phyloP scores from a whole-genome alignment of 345 rosid genomes.

The Adansonia digitata region DNA sequence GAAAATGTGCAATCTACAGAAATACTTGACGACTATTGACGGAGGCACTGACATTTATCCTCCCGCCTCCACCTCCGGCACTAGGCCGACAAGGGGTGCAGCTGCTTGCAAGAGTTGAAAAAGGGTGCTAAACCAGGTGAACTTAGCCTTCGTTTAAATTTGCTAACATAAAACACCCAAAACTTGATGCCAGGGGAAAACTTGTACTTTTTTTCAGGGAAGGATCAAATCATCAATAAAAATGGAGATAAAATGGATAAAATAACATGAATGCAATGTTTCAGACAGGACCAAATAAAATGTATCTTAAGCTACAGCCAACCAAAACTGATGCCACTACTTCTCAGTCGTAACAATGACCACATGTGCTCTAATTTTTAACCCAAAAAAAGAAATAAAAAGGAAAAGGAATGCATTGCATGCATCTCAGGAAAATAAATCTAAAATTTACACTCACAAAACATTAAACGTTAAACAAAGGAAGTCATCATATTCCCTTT shows the following conservation, averaged over 20 bases:
- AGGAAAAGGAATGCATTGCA: constrained; percentile 14
- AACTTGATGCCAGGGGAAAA: not conserved
- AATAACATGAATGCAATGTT: not conserved
- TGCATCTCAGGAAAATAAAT: constrained; percentile 12
- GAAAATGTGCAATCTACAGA: no score
- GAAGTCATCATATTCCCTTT: constrained; percentile 28
- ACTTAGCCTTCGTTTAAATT: no score
- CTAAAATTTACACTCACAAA: constrained; percentile 45
- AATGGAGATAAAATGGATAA: no score
- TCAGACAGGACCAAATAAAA: not conserved
- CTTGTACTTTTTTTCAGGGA: not conserved
- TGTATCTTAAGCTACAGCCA: no score
- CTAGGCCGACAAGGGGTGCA: no score
- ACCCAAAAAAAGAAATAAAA: not conserved
- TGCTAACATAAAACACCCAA: not conserved
- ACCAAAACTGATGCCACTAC: not conserved
- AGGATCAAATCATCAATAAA: no score
- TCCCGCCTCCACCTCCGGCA: no score
- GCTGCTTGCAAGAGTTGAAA: no score
- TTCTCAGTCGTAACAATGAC: not conserved
- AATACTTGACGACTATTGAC: no score
- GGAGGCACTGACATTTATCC: no score
- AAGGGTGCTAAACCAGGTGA: no score
- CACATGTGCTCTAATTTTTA: constrained; percentile 6
- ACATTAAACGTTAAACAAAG: constrained; percentile 21